Conservation (phyloP, 495 filamentous ascomycete species). For the Symbiotaphrina buchneri region DNA sequence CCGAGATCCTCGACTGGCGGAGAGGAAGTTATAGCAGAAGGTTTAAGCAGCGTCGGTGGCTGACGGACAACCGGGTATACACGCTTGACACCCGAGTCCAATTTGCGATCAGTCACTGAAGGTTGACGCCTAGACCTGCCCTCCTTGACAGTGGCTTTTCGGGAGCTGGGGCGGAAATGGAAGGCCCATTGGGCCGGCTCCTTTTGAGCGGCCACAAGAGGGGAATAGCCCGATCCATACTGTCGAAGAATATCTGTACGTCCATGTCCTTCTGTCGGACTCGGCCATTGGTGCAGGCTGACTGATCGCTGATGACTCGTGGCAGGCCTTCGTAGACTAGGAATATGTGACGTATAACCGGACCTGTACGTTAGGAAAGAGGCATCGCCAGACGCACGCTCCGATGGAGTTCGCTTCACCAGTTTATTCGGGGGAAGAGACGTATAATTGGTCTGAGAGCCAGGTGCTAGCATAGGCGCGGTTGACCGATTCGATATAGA, state of each 20-base stretch:
- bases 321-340: slow-evolving; percentile 49
- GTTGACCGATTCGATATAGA: slow-evolving; percentile 49
- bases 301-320: slow-evolving; percentile 75
- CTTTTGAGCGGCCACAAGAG: too few relatives aligned
- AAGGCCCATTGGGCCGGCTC: too few relatives aligned
- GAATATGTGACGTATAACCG: slow-evolving; percentile 26
- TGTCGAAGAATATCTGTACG: too few relatives aligned
- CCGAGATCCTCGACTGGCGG: slow-evolving; percentile 1
- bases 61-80: background rate
- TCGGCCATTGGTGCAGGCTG: slow-evolving; percentile 41
- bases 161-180: too few relatives aligned
- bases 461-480: slow-evolving; percentile 32
- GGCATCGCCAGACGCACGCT: slow-evolving; percentile 15
- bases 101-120: too few relatives aligned
- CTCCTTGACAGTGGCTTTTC: too few relatives aligned
- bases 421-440: slow-evolving; percentile 54
- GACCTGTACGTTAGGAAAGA: too few relatives aligned
- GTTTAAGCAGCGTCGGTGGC: slow-evolving; percentile 2
- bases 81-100: background rate
- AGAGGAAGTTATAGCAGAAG: background rate
- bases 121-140: too few relatives aligned
- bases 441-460: slow-evolving; percentile 18
- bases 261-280: too few relatives aligned
- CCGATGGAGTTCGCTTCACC: slow-evolving; percentile 59
- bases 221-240: too few relatives aligned